Evolutionary conservation across 225 moss, liverwort and hornwort species (phyloP).

Genomic region (Climacium dendroides): DNA sequence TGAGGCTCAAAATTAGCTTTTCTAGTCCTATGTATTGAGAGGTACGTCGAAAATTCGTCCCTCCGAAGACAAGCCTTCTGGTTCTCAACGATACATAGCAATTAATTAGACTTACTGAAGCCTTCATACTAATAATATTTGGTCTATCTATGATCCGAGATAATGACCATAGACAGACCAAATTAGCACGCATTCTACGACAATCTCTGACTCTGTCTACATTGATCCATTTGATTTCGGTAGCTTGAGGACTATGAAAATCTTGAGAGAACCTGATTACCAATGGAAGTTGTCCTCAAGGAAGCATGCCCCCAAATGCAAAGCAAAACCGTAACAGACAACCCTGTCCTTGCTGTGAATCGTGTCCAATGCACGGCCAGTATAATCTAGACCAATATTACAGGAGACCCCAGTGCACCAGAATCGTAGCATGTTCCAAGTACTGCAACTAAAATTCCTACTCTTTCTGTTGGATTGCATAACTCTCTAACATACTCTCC

Average conservation of each 20-base stretch:
- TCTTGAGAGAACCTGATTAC: not conserved
- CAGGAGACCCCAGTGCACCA: not conserved
- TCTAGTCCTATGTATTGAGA: not conserved
- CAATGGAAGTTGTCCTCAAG: not conserved
- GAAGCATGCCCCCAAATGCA: not conserved
- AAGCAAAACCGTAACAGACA: not conserved
- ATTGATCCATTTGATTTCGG: not conserved
- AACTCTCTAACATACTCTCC: not conserved
- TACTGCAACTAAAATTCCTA: not conserved
- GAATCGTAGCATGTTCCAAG: not conserved
- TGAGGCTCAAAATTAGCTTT: not conserved
- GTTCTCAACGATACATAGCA: not conserved
- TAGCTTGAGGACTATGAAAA: not conserved
- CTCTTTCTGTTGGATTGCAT: not conserved
- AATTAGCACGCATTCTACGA: not conserved
- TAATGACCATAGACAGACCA: not conserved
- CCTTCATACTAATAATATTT: not conserved
- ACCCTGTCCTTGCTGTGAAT: not conserved
- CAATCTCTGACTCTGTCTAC: not conserved
- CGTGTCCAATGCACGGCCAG: not conserved
- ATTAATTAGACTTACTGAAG: not conserved
- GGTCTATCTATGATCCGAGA: not conserved
- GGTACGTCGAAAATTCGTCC: not conserved
- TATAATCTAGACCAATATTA: not conserved
- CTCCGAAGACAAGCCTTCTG: not conserved